These are phyloP conservation scores for Phaeosphaeriaceae sp. DNA, from an alignment of 2,329 filamentous ascomycete species.

Conservation along the genomic window DNA sequence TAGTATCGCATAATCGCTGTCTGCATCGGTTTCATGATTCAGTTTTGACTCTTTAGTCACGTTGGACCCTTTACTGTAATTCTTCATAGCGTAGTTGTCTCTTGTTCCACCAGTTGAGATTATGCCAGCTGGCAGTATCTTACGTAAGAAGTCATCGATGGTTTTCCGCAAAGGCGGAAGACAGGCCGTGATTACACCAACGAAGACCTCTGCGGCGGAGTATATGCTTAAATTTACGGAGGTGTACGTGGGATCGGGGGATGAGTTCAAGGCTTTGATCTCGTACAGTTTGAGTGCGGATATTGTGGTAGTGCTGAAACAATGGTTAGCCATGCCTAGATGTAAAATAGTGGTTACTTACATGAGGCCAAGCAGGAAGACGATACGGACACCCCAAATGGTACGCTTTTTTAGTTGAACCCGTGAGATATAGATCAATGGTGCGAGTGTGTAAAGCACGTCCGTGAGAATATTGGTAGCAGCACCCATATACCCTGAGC, in stretches of 20 bases:
- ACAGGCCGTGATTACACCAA: slow-evolving; percentile 33
- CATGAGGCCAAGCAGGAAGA: slow-evolving; percentile 35
- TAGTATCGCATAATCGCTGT: slow-evolving; percentile 26
- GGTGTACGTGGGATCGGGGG: slow-evolving; percentile 28
- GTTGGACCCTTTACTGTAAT: slow-evolving; percentile 10
- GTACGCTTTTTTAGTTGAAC: slow-evolving; percentile 34
- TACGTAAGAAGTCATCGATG: slow-evolving; percentile 26
- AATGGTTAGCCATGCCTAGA: slow-evolving; percentile 1
- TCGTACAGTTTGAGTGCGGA: slow-evolving; percentile 36
- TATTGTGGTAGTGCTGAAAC: slow-evolving; percentile 29
- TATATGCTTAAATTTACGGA: slow-evolving; percentile 34
- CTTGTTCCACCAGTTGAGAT: slow-evolving; percentile 13
- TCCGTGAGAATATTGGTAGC: slow-evolving; percentile 35
- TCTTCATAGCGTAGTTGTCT: slow-evolving; percentile 26
- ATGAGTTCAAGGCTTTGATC: slow-evolving; percentile 27
- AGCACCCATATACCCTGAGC: slow-evolving; percentile 29
- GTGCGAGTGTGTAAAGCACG: slow-evolving; percentile 30
- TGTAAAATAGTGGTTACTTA: slow-evolving; percentile 9
- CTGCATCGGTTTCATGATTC: slow-evolving; percentile 17
- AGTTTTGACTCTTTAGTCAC: slow-evolving; percentile 5
- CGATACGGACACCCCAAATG: slow-evolving; percentile 34
- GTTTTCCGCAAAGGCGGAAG: slow-evolving; percentile 36
- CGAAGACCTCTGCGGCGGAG: slow-evolving; percentile 32
- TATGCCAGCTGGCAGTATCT: slow-evolving; percentile 23
- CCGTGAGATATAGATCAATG: slow-evolving; percentile 29